Percentiles rank a stretch among this genome's conserved stretches.
Conservation (phyloP, 495 filamentous ascomycete genomes). For the Umbilicaria muhlenbergii region DNA sequence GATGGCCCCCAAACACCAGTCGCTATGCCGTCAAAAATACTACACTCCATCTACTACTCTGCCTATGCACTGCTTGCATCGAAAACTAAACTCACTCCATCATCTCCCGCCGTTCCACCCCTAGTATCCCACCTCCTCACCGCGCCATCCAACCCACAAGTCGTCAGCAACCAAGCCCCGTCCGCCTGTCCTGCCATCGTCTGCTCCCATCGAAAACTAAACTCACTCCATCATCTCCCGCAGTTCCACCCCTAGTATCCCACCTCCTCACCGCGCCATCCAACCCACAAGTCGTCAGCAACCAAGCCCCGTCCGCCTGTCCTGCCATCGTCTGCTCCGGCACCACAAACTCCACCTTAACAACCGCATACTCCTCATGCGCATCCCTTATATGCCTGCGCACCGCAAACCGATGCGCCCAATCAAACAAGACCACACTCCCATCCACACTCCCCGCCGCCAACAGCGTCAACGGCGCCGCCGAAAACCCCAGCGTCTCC, state of each 20-base stretch:
- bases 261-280: slow-evolving; percentile 60
- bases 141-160: slow-evolving; percentile 74
- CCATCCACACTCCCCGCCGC: slow-evolving; percentile 87
- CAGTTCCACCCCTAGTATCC: slow-evolving; percentile 44
- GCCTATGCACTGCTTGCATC: slow-evolving; percentile 19
- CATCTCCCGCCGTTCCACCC: slow-evolving; percentile 80
- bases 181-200: too few relatives aligned
- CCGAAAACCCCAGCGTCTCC: slow-evolving; percentile 75
- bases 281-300: slow-evolving; percentile 70
- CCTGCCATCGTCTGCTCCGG: slow-evolving; percentile 15
- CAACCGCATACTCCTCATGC: slow-evolving; percentile 65
- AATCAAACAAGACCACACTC: slow-evolving; percentile 76
- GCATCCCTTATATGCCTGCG: slow-evolving; percentile 65
- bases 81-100: slow-evolving; percentile 57
- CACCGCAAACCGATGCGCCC: slow-evolving; percentile 65
- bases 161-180: slow-evolving; percentile 53
- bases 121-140: slow-evolving; percentile 77
- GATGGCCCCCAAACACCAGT: background rate
- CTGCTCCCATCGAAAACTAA: slow-evolving; percentile 44
- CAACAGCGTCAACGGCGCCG: slow-evolving; percentile 57
- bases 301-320: slow-evolving; percentile 38
- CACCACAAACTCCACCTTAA: slow-evolving; percentile 68
- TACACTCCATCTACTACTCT: background rate
- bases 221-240: slow-evolving; percentile 69
- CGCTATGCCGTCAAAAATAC: slow-evolving; percentile 5